phyloP scores from a whole-genome alignment of 345 rosid species.

The Luvunga scandens region DNA sequence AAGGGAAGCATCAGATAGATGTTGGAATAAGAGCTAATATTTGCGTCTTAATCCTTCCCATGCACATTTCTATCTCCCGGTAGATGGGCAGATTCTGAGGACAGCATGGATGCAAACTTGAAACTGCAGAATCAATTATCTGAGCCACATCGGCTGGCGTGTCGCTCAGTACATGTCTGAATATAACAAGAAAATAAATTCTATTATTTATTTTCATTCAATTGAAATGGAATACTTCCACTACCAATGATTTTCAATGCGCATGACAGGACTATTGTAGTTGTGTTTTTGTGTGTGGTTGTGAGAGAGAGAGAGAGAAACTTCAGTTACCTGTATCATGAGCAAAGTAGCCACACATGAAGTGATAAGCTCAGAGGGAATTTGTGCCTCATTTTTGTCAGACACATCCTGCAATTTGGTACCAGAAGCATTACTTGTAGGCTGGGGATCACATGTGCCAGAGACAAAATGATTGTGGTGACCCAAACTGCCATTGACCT shows the following conservation, averaged over 20 bases:
- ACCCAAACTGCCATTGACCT: slow-evolving; percentile 33
- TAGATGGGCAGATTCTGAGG: slow-evolving; percentile 76
- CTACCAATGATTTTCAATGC: neutral
- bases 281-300: too few relatives aligned
- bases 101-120: slow-evolving; percentile 79
- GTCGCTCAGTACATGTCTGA: slow-evolving; percentile 91
- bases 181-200: neutral
- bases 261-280: neutral
- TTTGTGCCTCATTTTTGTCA: slow-evolving; percentile 45
- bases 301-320: neutral
- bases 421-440: slow-evolving; percentile 17
- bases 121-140: slow-evolving; percentile 75
- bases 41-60: slow-evolving; percentile 96
- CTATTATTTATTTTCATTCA: neutral
- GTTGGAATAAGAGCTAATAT: slow-evolving; percentile 85
- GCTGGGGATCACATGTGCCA: slow-evolving; percentile 32
- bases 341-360: slow-evolving; percentile 86
- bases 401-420: slow-evolving; percentile 34
- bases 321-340: slow-evolving; percentile 72
- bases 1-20: slow-evolving; percentile 25
- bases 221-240: neutral
- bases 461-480: slow-evolving; percentile 36
- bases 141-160: slow-evolving; percentile 95
- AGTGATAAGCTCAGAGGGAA: slow-evolving; percentile 72
- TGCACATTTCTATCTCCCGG: slow-evolving; percentile 81